Percentiles rank a stretch among this genome's conserved stretches.
phyloP scores from a whole-genome alignment of 164 flowering plant genomes.

The Amborella trichopoda region DNA sequence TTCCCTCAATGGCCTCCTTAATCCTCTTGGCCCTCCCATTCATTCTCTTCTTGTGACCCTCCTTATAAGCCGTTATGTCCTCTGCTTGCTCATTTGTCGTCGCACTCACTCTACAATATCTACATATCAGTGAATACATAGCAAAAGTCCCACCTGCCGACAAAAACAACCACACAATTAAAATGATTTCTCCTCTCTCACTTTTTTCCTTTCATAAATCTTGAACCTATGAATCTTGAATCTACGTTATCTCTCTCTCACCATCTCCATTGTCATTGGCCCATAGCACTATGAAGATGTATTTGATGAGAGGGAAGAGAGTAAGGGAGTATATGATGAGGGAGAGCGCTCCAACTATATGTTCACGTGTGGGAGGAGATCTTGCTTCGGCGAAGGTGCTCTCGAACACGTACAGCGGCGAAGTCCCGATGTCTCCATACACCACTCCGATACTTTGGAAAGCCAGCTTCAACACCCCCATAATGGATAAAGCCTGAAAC shows the following conservation, averaged over 20 bases:
- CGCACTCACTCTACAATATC: constrained; percentile 9
- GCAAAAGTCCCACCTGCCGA: constrained; percentile 17
- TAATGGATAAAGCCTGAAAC: constrained; percentile 6
- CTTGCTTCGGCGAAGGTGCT: constrained; percentile 18
- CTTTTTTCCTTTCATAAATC: background rate
- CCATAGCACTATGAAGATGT: constrained; percentile 17
- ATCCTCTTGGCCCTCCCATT: constrained; percentile 14
- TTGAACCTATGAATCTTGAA: background rate
- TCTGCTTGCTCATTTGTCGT: constrained; percentile 10
- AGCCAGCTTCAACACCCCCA: constrained; percentile 12
- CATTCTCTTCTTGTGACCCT: constrained; percentile 6
- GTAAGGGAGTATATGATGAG: constrained; percentile 22
- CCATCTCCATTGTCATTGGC: constrained; percentile 29
- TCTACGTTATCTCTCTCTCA: background rate
- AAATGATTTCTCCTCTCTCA: background rate
- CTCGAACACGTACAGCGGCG: constrained; percentile 19
- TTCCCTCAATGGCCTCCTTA: constrained; percentile 10
- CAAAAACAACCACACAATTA: background rate
- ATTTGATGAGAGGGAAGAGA: constrained; percentile 21
- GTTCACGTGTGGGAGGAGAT: constrained; percentile 3
- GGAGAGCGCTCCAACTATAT: constrained; percentile 22
- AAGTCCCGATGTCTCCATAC: constrained; percentile 28
- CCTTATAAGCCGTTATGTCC: constrained; percentile 9
- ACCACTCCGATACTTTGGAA: constrained; percentile 24
- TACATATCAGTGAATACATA: constrained; percentile 14